phyloP scores from a whole-genome alignment of 2,329 filamentous ascomycete genomes.

The Rugonectria rugulosa region DNA sequence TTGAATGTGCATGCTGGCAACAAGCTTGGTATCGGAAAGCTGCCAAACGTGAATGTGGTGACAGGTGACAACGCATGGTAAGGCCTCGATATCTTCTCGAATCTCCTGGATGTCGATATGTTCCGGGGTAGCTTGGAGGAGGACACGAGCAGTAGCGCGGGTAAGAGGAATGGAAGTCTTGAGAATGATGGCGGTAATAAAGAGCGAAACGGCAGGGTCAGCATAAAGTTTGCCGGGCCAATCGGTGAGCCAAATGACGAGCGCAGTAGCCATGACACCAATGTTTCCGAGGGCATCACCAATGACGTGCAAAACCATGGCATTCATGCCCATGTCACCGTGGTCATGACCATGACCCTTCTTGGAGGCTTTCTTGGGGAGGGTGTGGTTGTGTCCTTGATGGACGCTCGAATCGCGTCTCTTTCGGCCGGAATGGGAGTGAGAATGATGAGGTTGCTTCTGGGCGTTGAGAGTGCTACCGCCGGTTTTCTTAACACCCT shows the following conservation, averaged over 20 bases:
- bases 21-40: slow-evolving; percentile 90
- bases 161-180: slow-evolving; percentile 81
- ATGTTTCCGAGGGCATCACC: slow-evolving; percentile 88
- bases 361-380: slow-evolving; percentile 68
- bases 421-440: slow-evolving; percentile 38
- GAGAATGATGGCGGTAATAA: slow-evolving; percentile 86
- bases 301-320: slow-evolving; percentile 78
- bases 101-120: slow-evolving; percentile 90
- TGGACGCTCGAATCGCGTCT: slow-evolving; percentile 66
- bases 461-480: slow-evolving; percentile 39
- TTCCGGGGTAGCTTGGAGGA: slow-evolving; percentile 92
- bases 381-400: slow-evolving; percentile 79
- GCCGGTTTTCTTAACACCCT: slow-evolving; percentile 44
- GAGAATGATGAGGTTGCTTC: slow-evolving; percentile 31
- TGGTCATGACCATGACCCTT: slow-evolving; percentile 79
- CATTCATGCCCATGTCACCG: slow-evolving; percentile 94
- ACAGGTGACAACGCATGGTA: slow-evolving; percentile 87
- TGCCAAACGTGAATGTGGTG: slow-evolving; percentile 99
- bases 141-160: slow-evolving; percentile 81
- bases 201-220: slow-evolving; percentile 89
- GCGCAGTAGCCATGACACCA: slow-evolving; percentile 81
- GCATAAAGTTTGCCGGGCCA: slow-evolving; percentile 86
- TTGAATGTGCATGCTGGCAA: slow-evolving; percentile 93
- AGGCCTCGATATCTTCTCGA: slow-evolving; percentile 84
- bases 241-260: slow-evolving; percentile 90